Conservation (phyloP, 441 rosid species). For the Adansonia grandidieri region DNA sequence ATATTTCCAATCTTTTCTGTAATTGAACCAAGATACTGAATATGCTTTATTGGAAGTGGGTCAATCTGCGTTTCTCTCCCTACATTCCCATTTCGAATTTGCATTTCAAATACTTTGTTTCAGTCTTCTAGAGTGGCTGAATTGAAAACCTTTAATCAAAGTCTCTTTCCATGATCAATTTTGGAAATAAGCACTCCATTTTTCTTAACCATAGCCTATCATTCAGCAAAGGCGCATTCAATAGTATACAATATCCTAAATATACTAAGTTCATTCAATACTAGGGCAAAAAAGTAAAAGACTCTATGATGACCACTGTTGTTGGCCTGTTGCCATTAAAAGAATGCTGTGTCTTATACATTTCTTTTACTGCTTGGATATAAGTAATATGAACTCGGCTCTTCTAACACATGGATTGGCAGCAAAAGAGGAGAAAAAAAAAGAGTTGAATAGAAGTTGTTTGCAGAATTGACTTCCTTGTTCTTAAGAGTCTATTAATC, state of each 20-base stretch:
- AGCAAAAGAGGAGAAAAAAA: not conserved
- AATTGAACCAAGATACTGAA: not conserved
- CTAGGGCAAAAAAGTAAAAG: not conserved
- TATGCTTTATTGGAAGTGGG: not conserved
- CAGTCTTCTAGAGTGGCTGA: not conserved
- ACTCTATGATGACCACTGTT: not conserved
- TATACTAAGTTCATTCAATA: not conserved
- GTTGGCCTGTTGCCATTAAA: not conserved
- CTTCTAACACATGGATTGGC: not conserved
- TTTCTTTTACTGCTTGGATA: too few species aligned
- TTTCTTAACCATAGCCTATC: not conserved
- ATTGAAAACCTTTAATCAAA: not conserved
- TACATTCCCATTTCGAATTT: slow-evolving; percentile 9
- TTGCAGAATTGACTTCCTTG: not conserved
- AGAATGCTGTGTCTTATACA: not conserved
- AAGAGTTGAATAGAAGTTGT: not conserved
- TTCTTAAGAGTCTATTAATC: not conserved
- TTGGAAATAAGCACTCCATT: not conserved
- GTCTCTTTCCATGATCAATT: not conserved
- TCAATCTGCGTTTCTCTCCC: not conserved
- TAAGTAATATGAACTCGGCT: not conserved
- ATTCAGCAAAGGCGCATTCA: not conserved
- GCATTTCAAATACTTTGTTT: not conserved
- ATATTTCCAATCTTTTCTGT: not conserved
- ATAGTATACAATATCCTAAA: not conserved